Percentiles rank a stretch among this genome's conserved stretches.
Conservation (phyloP, 768 basidiomycete genomes). For the Panaeolus cyanescens region DNA sequence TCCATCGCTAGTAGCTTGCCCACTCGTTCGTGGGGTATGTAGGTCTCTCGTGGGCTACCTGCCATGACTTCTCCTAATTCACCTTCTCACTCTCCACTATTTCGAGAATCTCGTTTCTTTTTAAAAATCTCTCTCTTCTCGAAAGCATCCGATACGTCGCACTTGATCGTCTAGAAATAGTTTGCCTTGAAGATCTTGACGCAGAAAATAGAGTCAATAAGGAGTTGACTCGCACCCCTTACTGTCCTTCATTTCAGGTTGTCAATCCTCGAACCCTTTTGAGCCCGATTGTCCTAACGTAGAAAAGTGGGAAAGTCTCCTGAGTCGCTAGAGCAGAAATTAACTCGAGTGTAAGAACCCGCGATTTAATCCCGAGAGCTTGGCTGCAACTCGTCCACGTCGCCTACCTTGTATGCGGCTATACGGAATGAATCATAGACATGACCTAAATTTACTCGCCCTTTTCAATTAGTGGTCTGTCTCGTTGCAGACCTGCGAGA, state of each 20-base stretch:
- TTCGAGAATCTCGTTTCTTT: background rate
- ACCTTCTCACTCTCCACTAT: constrained; percentile 2
- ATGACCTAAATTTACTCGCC: background rate
- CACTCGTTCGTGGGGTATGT: background rate
- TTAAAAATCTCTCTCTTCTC: background rate
- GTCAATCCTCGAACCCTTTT: background rate
- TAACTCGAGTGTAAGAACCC: background rate
- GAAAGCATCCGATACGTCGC: background rate
- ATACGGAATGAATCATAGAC: background rate
- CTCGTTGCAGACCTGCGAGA: background rate
- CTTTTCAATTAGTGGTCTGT: background rate
- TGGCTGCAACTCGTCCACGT: background rate
- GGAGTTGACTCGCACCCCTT: background rate
- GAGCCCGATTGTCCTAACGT: background rate
- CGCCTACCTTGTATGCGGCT: background rate
- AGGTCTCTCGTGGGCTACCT: background rate
- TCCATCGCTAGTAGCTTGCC: background rate
- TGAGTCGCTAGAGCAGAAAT: background rate
- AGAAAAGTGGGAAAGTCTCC: background rate
- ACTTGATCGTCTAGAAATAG: background rate
- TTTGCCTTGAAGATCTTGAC: background rate
- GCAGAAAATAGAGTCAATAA: background rate
- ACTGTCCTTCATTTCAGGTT: background rate
- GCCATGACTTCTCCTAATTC: background rate
- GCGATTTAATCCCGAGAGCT: background rate